These are phyloP conservation scores for Suillus placidus DNA, from an alignment of 768 basidiomycete genomes.

Conservation along the genomic window DNA sequence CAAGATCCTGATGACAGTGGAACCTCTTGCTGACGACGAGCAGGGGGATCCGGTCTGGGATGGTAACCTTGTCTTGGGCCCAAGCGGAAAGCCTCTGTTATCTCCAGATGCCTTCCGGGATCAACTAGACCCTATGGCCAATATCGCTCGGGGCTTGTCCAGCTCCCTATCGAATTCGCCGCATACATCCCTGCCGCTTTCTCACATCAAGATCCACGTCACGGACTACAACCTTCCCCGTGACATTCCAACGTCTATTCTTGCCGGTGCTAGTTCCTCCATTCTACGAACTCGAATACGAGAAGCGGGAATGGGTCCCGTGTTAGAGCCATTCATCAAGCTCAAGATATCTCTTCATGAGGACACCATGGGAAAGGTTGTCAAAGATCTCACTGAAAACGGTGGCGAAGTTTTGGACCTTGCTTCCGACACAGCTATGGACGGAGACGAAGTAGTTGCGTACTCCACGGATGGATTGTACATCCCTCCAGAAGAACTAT, in stretches of 20 bases:
- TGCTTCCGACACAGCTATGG: conserved; percentile 44
- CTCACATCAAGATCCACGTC: conserved; percentile 62
- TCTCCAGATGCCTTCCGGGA: conserved; percentile 51
- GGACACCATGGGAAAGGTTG: conserved; percentile 71
- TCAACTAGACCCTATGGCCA: conserved; percentile 47
- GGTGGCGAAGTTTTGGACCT: conserved; percentile 80
- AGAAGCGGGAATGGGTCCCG: conserved; percentile 65
- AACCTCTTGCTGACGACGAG: conserved; percentile 56
- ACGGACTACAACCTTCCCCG: conserved; percentile 44
- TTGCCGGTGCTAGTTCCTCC: conserved; percentile 65
- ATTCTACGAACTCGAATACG: conserved; percentile 65
- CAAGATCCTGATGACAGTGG: conserved; percentile 55
- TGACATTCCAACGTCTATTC: conserved; percentile 49
- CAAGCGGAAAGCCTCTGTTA: conserved; percentile 51
- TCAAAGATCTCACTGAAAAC: conserved; percentile 84
- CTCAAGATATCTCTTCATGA: conserved; percentile 71
- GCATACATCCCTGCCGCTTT: conserved; percentile 72
- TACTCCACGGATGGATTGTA: conserved; percentile 70
- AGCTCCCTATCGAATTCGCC: conserved; percentile 78
- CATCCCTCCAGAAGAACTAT: conserved; percentile 73
- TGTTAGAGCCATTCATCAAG: conserved; percentile 78
- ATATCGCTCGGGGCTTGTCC: conserved; percentile 68
- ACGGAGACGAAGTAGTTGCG: conserved; percentile 40
- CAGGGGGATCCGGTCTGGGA: conserved; percentile 72
- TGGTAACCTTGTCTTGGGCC: conserved; percentile 71